Evolutionary conservation across 2,329 filamentous ascomycete genomes (phyloP).

Genomic region (Aureobasidium subglaciale): DNA sequence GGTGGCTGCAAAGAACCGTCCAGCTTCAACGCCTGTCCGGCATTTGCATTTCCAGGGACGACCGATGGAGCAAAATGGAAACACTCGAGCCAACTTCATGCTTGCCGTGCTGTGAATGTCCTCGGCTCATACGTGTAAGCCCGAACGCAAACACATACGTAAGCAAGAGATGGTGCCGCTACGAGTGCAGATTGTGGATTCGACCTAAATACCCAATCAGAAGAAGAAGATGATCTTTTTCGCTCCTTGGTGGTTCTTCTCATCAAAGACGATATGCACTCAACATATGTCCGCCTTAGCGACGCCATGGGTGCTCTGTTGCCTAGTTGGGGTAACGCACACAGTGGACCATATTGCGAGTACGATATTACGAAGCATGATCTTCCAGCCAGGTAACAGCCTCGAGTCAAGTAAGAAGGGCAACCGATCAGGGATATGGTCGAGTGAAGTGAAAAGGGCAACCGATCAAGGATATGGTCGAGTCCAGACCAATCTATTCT

Average conservation of each 20-base stretch:
- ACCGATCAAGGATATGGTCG: neutral
- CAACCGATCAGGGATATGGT: neutral
- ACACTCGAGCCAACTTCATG: neutral
- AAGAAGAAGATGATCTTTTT: neutral
- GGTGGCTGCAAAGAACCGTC: neutral
- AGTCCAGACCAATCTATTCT: too few species aligned
- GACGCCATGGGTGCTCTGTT: neutral
- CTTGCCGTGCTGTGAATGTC: neutral
- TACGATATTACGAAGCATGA: neutral
- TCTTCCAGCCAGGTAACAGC: neutral
- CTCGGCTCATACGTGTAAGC: neutral
- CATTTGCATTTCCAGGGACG: neutral
- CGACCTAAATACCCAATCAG: neutral
- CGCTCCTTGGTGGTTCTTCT: too few species aligned
- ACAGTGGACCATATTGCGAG: neutral
- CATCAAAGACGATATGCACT: neutral
- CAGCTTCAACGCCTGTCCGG: neutral
- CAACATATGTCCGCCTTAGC: neutral
- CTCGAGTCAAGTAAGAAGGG: neutral
- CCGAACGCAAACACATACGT: too few species aligned
- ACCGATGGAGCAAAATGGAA: neutral
- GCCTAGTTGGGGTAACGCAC: neutral
- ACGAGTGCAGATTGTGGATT: neutral
- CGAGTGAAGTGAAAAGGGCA: neutral
- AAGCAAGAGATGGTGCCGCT: neutral